phyloP scores from a whole-genome alignment of 352 stramenopile species.

The Globisporangium spinosum region DNA sequence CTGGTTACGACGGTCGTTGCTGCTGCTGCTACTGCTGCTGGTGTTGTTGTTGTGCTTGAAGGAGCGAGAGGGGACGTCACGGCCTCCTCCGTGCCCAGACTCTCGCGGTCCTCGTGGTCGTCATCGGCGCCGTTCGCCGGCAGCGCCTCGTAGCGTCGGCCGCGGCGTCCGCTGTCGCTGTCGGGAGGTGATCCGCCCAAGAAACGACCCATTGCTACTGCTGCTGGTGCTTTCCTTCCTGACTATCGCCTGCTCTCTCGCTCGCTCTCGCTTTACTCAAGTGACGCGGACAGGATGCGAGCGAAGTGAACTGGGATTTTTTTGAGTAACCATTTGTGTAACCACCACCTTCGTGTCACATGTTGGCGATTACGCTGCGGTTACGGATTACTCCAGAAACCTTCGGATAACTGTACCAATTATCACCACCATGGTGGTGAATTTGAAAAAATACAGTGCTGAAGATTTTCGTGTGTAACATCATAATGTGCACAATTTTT shows the following conservation, averaged over 20 bases:
- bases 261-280: not conserved
- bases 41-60: not conserved
- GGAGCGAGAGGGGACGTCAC: not conserved
- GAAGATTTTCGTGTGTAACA: no score
- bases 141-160: constrained; percentile 56
- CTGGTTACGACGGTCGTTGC: constrained; percentile 8
- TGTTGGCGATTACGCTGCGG: not conserved
- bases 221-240: no score
- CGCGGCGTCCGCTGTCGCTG: constrained; percentile 29
- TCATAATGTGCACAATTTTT: no score
- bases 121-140: constrained; percentile 37
- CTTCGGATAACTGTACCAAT: no score
- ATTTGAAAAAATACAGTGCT: no score
- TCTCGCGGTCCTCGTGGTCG: constrained; percentile 17
- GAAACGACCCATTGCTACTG: constrained; percentile 56
- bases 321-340: not conserved
- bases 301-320: not conserved
- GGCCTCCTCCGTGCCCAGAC: constrained; percentile 23
- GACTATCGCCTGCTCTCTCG: not conserved
- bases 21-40: constrained; percentile 25
- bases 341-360: not conserved
- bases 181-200: constrained; percentile 32
- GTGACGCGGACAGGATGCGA: not conserved
- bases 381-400: not conserved
- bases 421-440: no score